Evolutionary conservation across 495 filamentous ascomycete species (phyloP), one percentile per base, ranked within the genome.

Genomic region (Neurospora intermedia): DNA sequence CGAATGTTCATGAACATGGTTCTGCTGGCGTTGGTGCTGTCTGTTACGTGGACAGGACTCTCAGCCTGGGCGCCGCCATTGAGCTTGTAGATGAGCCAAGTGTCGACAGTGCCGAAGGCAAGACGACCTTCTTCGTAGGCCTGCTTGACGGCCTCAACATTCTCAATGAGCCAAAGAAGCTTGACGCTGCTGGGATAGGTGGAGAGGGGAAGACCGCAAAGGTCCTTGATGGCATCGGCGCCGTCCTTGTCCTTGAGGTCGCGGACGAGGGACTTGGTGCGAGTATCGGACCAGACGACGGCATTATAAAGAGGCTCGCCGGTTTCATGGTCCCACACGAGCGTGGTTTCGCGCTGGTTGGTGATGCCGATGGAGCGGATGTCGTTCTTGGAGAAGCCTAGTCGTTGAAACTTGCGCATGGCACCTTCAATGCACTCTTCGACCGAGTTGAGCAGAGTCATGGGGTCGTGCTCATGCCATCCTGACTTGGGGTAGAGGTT

Each of bases 1-100:
- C 91, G 87, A 43, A 98, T 86, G 81, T 97, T 96, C 90, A 97
- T 94, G 81, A 97, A 97, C 95, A 97, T 97, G 70, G 95, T 98
- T 74, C 95, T 84, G 18, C 93, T 96, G 40, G 95, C 94, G 80
- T 98, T 98, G 69, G 93, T 96, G 18, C 91, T 89, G 80, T 98
- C 95, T 4, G 95, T 96, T 69, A 98, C 92, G 75, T 92, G 89
- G 66, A 92, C 79, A 48, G 89, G 89, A 39, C 77, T 83, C 23
- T 79, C 78, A 18, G 79, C 76, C 69, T 89, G 83, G 31, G 85
- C 87, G n/a, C 92, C 93, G 71, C 94, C 94, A 78, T 97, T 97
- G 46, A 98, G 87, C 77, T 92, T 91, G 81, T 94, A 97, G 18
- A 97, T 87, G 70, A 98, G 83, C 95, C 95, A 98, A 2, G 90